Evolutionary conservation across 345 rosid species (phyloP).

Genomic region (Lepidium sativum): DNA sequence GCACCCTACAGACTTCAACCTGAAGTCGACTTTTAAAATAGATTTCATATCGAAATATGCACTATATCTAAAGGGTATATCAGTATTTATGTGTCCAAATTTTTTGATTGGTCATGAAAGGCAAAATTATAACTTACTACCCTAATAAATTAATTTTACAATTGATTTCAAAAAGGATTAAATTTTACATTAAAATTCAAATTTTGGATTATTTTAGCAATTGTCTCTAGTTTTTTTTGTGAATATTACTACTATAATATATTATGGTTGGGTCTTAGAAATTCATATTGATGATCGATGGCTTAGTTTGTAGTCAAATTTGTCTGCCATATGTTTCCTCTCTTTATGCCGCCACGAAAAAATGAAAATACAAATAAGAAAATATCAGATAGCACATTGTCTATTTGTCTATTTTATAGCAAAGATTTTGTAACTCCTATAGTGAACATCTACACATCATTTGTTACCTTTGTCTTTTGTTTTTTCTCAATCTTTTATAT

Average conservation of each 20-base stretch:
- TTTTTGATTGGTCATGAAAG: too few relatives aligned
- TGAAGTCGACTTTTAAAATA: too few relatives aligned
- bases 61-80: too few relatives aligned
- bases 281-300: background rate
- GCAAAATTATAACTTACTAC: too few relatives aligned
- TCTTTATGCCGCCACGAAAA: constrained; percentile 22
- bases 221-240: too few relatives aligned
- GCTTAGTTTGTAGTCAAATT: constrained; percentile 19
- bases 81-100: too few relatives aligned
- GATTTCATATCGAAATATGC: too few relatives aligned
- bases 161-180: too few relatives aligned
- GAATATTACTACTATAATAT: background rate
- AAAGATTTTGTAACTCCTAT: background rate
- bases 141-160: too few relatives aligned
- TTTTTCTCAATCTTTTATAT: background rate
- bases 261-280: background rate
- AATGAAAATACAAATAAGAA: background rate
- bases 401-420: background rate
- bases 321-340: constrained; percentile 30
- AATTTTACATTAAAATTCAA: too few relatives aligned
- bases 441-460: background rate
- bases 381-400: background rate
- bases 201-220: too few relatives aligned
- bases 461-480: background rate
- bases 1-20: too few relatives aligned